phyloP scores from a whole-genome alignment of 176 grass and related monocot genomes.

The Olyra latifolia region DNA sequence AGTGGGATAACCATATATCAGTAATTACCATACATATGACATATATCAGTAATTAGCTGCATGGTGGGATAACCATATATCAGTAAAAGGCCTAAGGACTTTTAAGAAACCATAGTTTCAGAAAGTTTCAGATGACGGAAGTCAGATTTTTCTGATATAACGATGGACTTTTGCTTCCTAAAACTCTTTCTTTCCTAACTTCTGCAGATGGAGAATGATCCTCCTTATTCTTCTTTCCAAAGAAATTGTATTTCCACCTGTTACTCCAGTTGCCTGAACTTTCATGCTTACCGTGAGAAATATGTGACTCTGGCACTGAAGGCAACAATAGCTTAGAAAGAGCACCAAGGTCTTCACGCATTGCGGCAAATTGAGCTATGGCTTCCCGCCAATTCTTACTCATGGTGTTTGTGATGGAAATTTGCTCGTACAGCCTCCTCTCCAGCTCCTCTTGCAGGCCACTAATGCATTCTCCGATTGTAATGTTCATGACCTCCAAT shows the following conservation, averaged over 20 bases:
- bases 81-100: too few species aligned
- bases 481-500: conserved; percentile 51
- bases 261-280: conserved; percentile 61
- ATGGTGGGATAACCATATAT: too few species aligned
- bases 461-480: conserved; percentile 59
- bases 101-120: too few species aligned
- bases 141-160: conserved; percentile 69
- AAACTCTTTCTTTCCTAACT: conserved; percentile 56
- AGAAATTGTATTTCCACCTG: conserved; percentile 73
- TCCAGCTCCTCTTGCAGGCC: conserved; percentile 74
- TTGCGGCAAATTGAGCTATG: conserved; percentile 51
- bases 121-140: conserved; percentile 88
- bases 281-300: conserved; percentile 52
- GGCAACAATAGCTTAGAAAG: conserved; percentile 56
- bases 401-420: conserved; percentile 60
- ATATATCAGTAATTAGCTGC: too few species aligned
- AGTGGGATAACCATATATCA: too few species aligned
- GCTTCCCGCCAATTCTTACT: conserved; percentile 71
- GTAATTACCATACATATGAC: too few species aligned
- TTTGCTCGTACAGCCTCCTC: conserved; percentile 67
- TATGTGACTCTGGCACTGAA: conserved; percentile 48
- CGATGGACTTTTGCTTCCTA: conserved; percentile 49
- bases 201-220: conserved; percentile 53
- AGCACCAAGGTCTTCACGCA: conserved; percentile 72
- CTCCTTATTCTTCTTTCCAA: conserved; percentile 60